A percentile compares a stretch with the other conserved stretches of the same genome.
These are phyloP conservation scores for Vigna unguiculata DNA, from an alignment of 306 rosid genomes.

Conservation along the genomic window DNA sequence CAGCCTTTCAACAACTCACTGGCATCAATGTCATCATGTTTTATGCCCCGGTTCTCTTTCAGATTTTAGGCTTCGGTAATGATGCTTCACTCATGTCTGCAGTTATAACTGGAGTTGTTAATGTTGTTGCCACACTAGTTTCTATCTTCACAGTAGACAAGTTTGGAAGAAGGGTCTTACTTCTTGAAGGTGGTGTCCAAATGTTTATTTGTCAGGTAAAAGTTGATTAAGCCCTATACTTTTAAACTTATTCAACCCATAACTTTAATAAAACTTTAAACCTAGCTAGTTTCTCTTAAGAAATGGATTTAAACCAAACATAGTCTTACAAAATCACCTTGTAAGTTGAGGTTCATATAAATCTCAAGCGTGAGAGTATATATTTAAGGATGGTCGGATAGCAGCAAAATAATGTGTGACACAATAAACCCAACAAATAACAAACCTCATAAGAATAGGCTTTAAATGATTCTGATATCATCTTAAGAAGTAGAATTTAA, in stretches of 20 bases:
- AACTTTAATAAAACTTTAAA: too few species aligned
- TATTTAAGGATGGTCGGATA: too few species aligned
- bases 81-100: slow-evolving; percentile 6
- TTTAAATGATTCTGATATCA: too few species aligned
- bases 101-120: neutral
- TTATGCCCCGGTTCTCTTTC: neutral
- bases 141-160: neutral
- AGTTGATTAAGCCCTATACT: neutral
- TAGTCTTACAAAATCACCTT: too few species aligned
- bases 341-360: too few species aligned
- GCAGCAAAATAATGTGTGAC: too few species aligned
- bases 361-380: too few species aligned
- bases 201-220: slow-evolving; percentile 14
- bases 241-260: neutral
- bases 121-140: slow-evolving; percentile 2
- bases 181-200: neutral
- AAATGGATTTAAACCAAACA: too few species aligned
- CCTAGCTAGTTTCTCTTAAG: too few species aligned
- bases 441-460: too few species aligned
- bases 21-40: slow-evolving; percentile 19
- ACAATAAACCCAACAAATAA: too few species aligned
- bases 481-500: too few species aligned
- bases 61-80: neutral
- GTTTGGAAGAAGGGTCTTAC: neutral
- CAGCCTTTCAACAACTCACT: neutral